phyloP scores from a whole-genome alignment of 73 alveolate species.

The Blepharisma japonicum region DNA sequence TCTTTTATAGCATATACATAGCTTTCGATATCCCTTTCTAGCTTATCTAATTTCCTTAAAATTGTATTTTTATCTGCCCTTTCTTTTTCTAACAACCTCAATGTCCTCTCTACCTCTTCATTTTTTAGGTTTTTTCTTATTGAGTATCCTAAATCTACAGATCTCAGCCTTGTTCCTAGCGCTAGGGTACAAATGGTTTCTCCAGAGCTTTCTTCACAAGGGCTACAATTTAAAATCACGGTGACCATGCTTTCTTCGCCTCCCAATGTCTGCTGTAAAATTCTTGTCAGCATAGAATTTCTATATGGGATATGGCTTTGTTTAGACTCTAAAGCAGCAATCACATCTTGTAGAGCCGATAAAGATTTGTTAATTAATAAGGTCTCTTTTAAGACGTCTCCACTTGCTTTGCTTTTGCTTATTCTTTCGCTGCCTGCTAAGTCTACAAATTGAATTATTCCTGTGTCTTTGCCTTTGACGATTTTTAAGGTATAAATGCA shows the following conservation, averaged over 20 bases:
- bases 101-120: constrained; percentile 3
- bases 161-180: constrained; percentile 16
- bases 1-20: constrained; percentile 9
- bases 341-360: constrained; percentile 81
- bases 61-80: constrained; percentile 15
- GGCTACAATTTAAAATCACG: constrained; percentile 13
- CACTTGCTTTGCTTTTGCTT: constrained; percentile 59
- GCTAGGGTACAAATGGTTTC: constrained; percentile 18
- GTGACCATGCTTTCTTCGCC: constrained; percentile 53
- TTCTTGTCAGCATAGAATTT: constrained; percentile 85
- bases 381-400: constrained; percentile 73
- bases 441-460: constrained; percentile 90
- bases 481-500: constrained; percentile 64
- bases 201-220: neutral
- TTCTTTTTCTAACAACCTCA: constrained; percentile 23
- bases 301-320: constrained; percentile 84
- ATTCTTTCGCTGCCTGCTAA: constrained; percentile 92
- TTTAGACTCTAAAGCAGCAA: constrained; percentile 69
- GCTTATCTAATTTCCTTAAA: constrained; percentile 26
- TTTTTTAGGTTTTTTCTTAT: constrained; percentile 17
- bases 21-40: constrained; percentile 12
- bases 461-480: constrained; percentile 40
- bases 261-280: constrained; percentile 83
- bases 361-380: constrained; percentile 83
- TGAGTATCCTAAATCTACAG: constrained; percentile 21